phyloP scores from a whole-genome alignment of 768 basidiomycete genomes.

The Panus rudis region DNA sequence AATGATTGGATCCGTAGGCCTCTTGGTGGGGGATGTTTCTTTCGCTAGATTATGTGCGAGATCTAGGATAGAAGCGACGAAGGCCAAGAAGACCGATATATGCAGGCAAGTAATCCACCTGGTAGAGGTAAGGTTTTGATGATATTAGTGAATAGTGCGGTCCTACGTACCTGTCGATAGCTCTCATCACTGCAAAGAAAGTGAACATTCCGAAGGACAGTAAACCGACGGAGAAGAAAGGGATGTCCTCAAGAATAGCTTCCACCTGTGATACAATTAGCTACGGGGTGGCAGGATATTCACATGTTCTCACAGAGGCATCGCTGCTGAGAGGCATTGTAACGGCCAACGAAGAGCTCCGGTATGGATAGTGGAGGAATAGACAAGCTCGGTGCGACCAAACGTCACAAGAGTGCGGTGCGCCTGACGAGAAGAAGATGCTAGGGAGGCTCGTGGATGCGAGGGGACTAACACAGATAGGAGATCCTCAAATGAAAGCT shows the following conservation, averaged over 20 bases:
- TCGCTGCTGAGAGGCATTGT: constrained; percentile 34
- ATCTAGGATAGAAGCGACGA: constrained; percentile 58
- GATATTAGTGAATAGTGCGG: constrained; percentile 24
- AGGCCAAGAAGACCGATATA: constrained; percentile 49
- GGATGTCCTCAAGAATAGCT: constrained; percentile 54
- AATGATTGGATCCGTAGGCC: constrained; percentile 19
- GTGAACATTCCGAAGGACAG: constrained; percentile 53
- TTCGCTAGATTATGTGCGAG: constrained; percentile 44
- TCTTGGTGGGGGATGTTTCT: constrained; percentile 23
- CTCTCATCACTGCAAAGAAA: constrained; percentile 48
- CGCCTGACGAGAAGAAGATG: no score
- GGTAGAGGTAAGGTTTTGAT: not conserved
- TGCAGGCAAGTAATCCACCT: constrained; percentile 45
- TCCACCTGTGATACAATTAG: constrained; percentile 42
- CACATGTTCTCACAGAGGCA: constrained; percentile 28
- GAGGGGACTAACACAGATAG: no score
- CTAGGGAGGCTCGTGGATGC: no score
- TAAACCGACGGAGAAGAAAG: constrained; percentile 60
- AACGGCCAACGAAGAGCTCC: no score
- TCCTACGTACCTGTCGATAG: constrained; percentile 40
- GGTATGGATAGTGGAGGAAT: no score
- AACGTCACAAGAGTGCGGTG: no score
- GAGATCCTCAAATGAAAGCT: no score
- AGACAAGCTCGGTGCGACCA: no score
- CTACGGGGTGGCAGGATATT: not conserved